These are phyloP conservation scores for Pseudogymnoascus sp. DNA, from an alignment of 2,329 filamentous ascomycete species.

Conservation along the genomic window DNA sequence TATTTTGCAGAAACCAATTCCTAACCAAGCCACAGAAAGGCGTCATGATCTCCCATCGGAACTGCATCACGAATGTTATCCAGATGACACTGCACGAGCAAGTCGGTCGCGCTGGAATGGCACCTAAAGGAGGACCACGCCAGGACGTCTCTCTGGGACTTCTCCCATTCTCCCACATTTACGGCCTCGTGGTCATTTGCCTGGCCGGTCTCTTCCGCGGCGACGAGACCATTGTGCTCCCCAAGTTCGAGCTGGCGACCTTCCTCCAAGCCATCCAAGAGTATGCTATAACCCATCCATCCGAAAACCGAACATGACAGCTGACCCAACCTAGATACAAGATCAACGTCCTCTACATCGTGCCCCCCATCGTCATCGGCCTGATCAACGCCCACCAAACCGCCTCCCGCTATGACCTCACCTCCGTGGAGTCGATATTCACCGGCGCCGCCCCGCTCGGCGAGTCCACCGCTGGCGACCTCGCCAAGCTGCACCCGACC, in stretches of 20 bases:
- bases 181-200: conserved; percentile 60
- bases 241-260: conserved; percentile 63
- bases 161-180: conserved; percentile 72
- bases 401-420: conserved; percentile 61
- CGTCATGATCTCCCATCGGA: conserved; percentile 72
- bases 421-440: conserved; percentile 55
- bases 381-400: conserved; percentile 57
- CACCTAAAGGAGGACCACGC: neutral
- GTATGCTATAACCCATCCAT: conserved; percentile 23
- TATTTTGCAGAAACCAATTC: neutral
- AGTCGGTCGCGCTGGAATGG: neutral
- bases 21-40: conserved; percentile 50
- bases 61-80: conserved; percentile 68
- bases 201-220: conserved; percentile 60
- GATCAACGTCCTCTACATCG: conserved; percentile 52
- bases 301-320: neutral
- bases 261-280: conserved; percentile 57
- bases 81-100: conserved; percentile 45
- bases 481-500: conserved; percentile 51
- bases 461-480: conserved; percentile 58
- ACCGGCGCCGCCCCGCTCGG: conserved; percentile 74
- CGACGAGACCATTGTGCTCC: conserved; percentile 63
- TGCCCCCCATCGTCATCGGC: conserved; percentile 74
- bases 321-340: conserved; percentile 35
- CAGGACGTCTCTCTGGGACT: conserved; percentile 50